phyloP scores from a whole-genome alignment of 306 rosid genomes.

The Begonia fuchsioides region DNA sequence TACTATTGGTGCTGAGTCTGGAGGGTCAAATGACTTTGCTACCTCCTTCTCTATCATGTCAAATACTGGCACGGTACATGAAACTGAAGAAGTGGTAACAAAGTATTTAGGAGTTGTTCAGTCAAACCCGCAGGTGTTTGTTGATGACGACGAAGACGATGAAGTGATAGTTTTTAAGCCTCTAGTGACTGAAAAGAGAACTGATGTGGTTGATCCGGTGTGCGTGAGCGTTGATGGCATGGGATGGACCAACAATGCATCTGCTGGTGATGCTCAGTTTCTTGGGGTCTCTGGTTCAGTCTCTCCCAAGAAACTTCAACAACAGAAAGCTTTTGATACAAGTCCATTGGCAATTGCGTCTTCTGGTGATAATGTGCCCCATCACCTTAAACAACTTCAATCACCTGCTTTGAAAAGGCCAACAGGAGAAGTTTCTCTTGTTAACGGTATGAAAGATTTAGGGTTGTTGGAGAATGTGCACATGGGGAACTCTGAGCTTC shows the following conservation, averaged over 20 bases:
- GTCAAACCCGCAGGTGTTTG: constrained; percentile 24
- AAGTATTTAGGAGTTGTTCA: constrained; percentile 17
- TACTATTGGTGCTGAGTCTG: constrained; percentile 45
- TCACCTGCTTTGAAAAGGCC: constrained; percentile 39
- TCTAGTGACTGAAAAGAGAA: constrained; percentile 46
- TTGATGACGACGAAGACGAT: constrained; percentile 80
- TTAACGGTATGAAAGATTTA: constrained; percentile 42
- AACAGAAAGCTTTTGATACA: constrained; percentile 27
- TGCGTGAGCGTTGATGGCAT: constrained; percentile 25
- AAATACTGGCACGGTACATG: constrained; percentile 22
- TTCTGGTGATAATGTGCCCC: constrained; percentile 27
- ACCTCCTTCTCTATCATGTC: constrained; percentile 23
- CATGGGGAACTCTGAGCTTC: constrained; percentile 31
- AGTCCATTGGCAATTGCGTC: constrained; percentile 26
- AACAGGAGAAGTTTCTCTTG: constrained; percentile 33
- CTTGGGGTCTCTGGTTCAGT: constrained; percentile 12
- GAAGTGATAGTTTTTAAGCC: constrained; percentile 97
- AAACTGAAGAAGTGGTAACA: constrained; percentile 23
- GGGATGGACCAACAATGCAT: constrained; percentile 23
- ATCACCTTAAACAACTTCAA: constrained; percentile 32
- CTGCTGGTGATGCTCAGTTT: constrained; percentile 27
- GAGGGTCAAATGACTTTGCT: constrained; percentile 23
- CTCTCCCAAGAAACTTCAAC: constrained; percentile 18
- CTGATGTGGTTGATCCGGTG: constrained; percentile 24
- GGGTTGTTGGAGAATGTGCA: constrained; percentile 61